Base-by-base conservation (phyloP, 2,329 filamentous ascomycete genomes). In the Aspergillus clavatus region DNA sequence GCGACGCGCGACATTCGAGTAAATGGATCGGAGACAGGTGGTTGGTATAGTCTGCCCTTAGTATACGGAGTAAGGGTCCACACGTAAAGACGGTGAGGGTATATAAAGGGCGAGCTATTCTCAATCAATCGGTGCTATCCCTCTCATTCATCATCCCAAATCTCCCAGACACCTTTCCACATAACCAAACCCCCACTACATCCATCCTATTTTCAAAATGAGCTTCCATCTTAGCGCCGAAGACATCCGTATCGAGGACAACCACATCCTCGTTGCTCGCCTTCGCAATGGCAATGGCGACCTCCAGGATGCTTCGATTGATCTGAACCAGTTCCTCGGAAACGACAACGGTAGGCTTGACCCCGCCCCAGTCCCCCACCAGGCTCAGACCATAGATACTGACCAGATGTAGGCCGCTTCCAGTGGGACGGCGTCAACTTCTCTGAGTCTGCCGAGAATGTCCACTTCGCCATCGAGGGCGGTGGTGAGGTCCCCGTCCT, bases 161-260 rank as follows among this genome's bases (percentile, higher is more conserved):
- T 35, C 31, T 18, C 16, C 18, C 31, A 35, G 16, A 11, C 7
- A 5, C 31, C 5, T 6, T 2, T 4, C 31, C 31, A 24, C 23
- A 24, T 21, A 7, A 10, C 10, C 10, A 11, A 18, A 16, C 16
- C 2, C 18, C 10, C 5, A 5, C 18, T 18, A 3, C 12, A 10
- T 8, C 11, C 11, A 39, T 16, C 26, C 37, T 8, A 10, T 16
- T 8, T 29, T 27, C 45, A 57, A 23, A 35, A 57, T 57, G 55
- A 50, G 47, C 33, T 57, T 57, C 50, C 53, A 57, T 33, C 12
- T 28, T 6, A 46, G 16, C 38, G 55, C 55, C 6, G 35, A 46
- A n/a, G 26, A 50, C 22, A 52, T 56, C 42, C 10, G 39, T 5
- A 24, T 57, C n/a, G 40, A 48, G 23, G 48, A 49, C 12, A 26